Evolutionary conservation across 768 basidiomycete genomes (phyloP), one percentile per base, ranked within the genome.

Genomic region (Termitomyces sp.): DNA sequence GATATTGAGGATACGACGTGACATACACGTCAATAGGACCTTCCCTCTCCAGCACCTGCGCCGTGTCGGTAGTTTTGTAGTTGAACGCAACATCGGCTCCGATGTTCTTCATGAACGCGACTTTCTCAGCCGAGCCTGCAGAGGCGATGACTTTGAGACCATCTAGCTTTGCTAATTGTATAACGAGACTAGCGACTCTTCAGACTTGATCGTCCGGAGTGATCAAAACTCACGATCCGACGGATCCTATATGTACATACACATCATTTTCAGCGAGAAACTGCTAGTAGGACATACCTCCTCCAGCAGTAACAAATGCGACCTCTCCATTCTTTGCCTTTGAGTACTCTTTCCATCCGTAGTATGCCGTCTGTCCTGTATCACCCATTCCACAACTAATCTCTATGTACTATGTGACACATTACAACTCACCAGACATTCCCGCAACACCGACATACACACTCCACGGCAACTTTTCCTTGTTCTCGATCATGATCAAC

Each of bases 11-110:
- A 38, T 13, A 4, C 9, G 10, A 5, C 8, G 20, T 20, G 47
- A 64, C 76, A 33, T 60, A 78, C 77, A 79, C 70, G 56, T 81
- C 74, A 36, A 81, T 71, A 9, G 77, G 77, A 0, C 86, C 87
- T 63, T 89, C 78, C 58, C 77, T 77, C 60, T 68, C 66, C 41
- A 92, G 71, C 3, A 87, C 73, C 12, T 85, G 81, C 1, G 64
- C 65, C 0, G 81, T 83, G 50, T 74, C 72, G 0, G 74, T 74
- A 0, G 79, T 88, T 77, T 91, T 88, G 72, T 88, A 90, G 69
- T 91, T 89, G 74, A 89, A 89, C 0, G 78, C 83, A 6, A 86
- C 79, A 63, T 91, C 88, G 0, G 83, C 82, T 0, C 87, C 89
- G 20, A 88, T 63, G 3, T 77, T 76, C 51, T 77, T 78, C 70